Percentiles rank a stretch among this genome's conserved stretches.
These are phyloP conservation scores for Ceratocystiopsis brevicomis DNA, from an alignment of 2,329 filamentous ascomycete species.

Conservation along the genomic window DNA sequence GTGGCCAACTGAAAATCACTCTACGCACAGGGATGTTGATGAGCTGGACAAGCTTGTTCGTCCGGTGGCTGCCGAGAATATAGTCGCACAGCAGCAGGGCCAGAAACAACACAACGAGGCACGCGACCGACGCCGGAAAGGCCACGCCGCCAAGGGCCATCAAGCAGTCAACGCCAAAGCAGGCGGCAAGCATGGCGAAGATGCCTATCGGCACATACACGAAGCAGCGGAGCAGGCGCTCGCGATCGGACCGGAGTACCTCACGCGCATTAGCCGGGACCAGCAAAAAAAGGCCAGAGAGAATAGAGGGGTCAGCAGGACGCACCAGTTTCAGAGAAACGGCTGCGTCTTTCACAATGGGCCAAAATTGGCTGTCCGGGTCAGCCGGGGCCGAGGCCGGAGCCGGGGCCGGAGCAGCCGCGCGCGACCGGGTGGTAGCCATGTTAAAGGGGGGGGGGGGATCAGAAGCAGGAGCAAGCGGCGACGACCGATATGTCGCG, in stretches of 20 bases:
- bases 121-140: conserved; percentile 41
- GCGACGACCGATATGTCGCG: too few relatives aligned
- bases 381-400: too few relatives aligned
- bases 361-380: too few relatives aligned
- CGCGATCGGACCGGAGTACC: conserved; percentile 12
- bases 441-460: too few relatives aligned
- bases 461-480: too few relatives aligned
- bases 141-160: conserved; percentile 27
- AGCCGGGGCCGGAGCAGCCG: too few relatives aligned
- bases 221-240: conserved; percentile 21
- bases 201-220: conserved; percentile 30
- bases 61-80: conserved; percentile 27
- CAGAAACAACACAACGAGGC: conserved; percentile 34
- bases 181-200: conserved; percentile 20
- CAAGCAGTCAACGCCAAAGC: conserved; percentile 25
- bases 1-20: not conserved
- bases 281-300: too few relatives aligned
- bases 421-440: too few relatives aligned
- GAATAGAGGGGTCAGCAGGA: too few relatives aligned
- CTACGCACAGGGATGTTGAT: conserved; percentile 33
- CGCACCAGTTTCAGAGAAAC: too few relatives aligned
- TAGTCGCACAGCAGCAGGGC: conserved; percentile 27
- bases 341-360: too few relatives aligned
- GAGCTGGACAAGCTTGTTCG: conserved; percentile 25
- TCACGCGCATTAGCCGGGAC: conserved; percentile 21